phyloP scores from a whole-genome alignment of 1,284 basidiomycete genomes.

The Trichosporon asahii region DNA sequence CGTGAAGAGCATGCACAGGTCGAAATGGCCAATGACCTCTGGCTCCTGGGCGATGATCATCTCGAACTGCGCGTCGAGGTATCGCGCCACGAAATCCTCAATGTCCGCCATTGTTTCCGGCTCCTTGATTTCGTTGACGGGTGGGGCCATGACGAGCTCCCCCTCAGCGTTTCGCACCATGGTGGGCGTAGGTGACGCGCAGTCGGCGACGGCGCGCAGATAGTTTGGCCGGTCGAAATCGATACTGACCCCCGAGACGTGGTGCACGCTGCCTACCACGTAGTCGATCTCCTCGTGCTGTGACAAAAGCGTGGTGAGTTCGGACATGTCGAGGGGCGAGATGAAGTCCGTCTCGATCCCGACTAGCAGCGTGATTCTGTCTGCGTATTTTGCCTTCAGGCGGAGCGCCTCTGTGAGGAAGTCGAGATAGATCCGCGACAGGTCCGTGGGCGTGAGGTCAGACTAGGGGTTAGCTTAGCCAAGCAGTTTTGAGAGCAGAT shows the following conservation, averaged over 20 bases:
- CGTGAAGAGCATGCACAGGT: constrained; percentile 77
- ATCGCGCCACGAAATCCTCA: constrained; percentile 59
- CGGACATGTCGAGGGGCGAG: constrained; percentile 62
- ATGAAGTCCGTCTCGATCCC: constrained; percentile 94
- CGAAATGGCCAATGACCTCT: constrained; percentile 89
- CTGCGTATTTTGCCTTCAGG: constrained; percentile 53
- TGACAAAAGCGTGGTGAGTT: constrained; percentile 54
- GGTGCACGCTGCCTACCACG: constrained; percentile 90
- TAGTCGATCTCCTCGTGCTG: constrained; percentile 69
- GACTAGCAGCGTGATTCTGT: constrained; percentile 69
- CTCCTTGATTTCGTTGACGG: constrained; percentile 20
- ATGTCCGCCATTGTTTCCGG: not conserved
- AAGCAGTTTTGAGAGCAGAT: too few species aligned
- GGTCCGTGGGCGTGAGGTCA: constrained; percentile 43
- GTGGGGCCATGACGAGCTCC: constrained; percentile 48
- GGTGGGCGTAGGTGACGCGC: not conserved
- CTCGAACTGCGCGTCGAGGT: constrained; percentile 77
- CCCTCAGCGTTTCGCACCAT: not conserved
- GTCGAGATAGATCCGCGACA: constrained; percentile 31
- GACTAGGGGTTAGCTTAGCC: constrained; percentile 27
- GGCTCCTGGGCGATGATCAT: constrained; percentile 74
- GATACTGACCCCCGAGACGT: constrained; percentile 82
- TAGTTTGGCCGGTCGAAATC: constrained; percentile 70
- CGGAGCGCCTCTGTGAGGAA: constrained; percentile 67
- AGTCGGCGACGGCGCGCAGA: constrained; percentile 30